A percentile compares a stretch with the other conserved stretches of the same genome.
Conservation (phyloP, 345 rosid species). For the Stellera chamaejasme region DNA sequence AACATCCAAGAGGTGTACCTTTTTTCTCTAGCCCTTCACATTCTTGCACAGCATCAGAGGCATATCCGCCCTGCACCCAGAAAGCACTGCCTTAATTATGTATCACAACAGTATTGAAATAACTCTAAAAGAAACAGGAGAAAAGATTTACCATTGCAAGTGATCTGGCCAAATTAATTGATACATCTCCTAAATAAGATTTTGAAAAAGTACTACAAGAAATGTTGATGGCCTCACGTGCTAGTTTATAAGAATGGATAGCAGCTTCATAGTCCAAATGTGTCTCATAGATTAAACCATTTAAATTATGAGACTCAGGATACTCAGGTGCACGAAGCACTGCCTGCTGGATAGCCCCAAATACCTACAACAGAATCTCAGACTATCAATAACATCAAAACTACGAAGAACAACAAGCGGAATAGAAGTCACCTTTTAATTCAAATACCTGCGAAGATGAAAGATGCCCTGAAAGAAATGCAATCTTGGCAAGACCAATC, state of each 20-base stretch:
- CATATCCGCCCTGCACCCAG: slow-evolving; percentile 47
- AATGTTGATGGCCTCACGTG: slow-evolving; percentile 40
- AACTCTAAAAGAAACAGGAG: neutral
- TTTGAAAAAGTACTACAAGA: slow-evolving; percentile 26
- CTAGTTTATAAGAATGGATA: slow-evolving; percentile 54
- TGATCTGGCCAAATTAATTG: slow-evolving; percentile 73
- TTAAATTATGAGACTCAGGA: slow-evolving; percentile 82
- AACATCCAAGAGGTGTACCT: slow-evolving; percentile 30
- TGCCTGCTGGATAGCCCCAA: slow-evolving; percentile 84
- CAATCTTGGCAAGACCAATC: slow-evolving; percentile 81
- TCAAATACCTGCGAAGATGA: slow-evolving; percentile 71
- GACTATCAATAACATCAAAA: slow-evolving; percentile 3
- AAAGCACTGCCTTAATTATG: slow-evolving; percentile 8
- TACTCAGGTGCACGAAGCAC: slow-evolving; percentile 71
- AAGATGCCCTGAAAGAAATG: slow-evolving; percentile 56
- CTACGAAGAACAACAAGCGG: neutral
- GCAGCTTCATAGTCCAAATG: slow-evolving; percentile 55
- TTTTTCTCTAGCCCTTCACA: slow-evolving; percentile 51
- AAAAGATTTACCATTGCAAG: slow-evolving; percentile 50
- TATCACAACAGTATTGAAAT: slow-evolving; percentile 1
- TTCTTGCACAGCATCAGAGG: slow-evolving; percentile 55
- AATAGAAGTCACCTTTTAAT: slow-evolving; percentile 3
- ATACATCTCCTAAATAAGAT: slow-evolving; percentile 48
- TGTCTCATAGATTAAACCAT: slow-evolving; percentile 83
- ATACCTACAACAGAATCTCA: slow-evolving; percentile 47